Conservation (phyloP, 306 rosid genomes). For the Urtica urens region DNA sequence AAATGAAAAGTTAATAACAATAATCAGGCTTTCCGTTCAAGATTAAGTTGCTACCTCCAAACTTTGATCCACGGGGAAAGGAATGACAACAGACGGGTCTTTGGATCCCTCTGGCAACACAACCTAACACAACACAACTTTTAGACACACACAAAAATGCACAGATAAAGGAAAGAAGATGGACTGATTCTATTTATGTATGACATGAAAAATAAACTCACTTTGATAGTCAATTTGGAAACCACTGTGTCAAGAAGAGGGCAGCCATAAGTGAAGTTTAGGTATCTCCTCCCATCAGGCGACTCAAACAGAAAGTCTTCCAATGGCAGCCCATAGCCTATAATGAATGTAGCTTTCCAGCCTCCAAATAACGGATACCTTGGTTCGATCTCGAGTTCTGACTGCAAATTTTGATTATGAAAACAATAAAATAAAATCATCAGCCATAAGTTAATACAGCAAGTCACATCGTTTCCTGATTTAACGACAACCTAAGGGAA, state of each 20-base stretch:
- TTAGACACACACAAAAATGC: slow-evolving; percentile 5
- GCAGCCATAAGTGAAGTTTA: slow-evolving; percentile 91
- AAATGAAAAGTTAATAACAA: not conserved
- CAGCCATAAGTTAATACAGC: not conserved
- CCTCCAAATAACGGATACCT: slow-evolving; percentile 97
- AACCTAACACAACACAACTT: slow-evolving; percentile 40
- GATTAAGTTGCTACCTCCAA: slow-evolving; percentile 45
- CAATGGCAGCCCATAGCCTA: slow-evolving; percentile 86
- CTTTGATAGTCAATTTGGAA: slow-evolving; percentile 72
- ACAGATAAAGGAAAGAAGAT: too few species aligned
- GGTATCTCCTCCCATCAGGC: slow-evolving; percentile 82
- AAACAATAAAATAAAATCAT: slow-evolving; percentile 4
- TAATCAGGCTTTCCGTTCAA: slow-evolving; percentile 1
- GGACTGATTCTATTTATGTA: too few species aligned
- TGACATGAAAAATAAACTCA: slow-evolving; percentile 33
- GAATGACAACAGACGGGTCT: slow-evolving; percentile 59
- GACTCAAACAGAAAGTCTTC: slow-evolving; percentile 92
- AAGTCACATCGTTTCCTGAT: not conserved
- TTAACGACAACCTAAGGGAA: not conserved
- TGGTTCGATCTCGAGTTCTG: slow-evolving; percentile 95
- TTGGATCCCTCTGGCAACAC: slow-evolving; percentile 93
- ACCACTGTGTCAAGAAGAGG: slow-evolving; percentile 73
- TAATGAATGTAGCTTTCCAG: slow-evolving; percentile 84
- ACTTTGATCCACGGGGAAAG: slow-evolving; percentile 69
- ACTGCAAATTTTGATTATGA: slow-evolving; percentile 40